Evolutionary conservation across 2,329 filamentous ascomycete genomes (phyloP).

Genomic region (Colletotrichum sansevieriae): DNA sequence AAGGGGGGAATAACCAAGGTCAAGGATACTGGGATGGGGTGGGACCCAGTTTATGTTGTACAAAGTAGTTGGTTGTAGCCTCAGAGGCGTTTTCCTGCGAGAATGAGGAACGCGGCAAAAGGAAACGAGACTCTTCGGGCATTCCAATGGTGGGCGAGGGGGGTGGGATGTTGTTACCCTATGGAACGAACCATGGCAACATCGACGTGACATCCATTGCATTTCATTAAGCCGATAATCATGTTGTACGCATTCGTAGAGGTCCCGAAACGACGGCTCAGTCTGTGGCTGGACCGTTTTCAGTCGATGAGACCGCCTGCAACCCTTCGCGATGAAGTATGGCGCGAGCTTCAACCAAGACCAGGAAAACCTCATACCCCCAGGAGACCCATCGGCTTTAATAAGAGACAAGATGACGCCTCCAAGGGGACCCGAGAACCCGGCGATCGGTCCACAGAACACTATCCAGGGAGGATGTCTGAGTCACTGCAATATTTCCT

Average conservation of each 20-base stretch:
- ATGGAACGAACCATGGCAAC: no score
- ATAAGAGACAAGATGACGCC: no score
- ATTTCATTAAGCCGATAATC: no score
- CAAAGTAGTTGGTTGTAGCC: not conserved
- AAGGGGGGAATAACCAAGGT: not conserved
- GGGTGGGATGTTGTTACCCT: not conserved
- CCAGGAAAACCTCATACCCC: not conserved
- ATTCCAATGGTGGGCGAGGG: not conserved
- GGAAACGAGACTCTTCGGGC: not conserved
- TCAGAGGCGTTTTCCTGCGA: not conserved
- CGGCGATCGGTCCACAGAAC: not conserved
- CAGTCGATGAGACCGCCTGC: not conserved
- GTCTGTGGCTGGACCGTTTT: constrained; percentile 13
- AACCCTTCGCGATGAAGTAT: not conserved
- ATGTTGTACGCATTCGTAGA: not conserved
- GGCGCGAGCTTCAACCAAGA: not conserved
- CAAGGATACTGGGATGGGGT: not conserved
- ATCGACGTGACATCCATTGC: no score
- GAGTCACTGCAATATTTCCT: no score
- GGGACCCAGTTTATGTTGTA: not conserved
- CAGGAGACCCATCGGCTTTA: not conserved
- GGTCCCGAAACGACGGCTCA: not conserved
- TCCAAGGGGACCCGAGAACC: not conserved
- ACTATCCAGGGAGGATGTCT: no score
- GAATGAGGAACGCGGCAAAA: not conserved